These are phyloP conservation scores for Glaciozyma martinii DNA, from an alignment of 768 basidiomycete species.

Conservation along the genomic window DNA sequence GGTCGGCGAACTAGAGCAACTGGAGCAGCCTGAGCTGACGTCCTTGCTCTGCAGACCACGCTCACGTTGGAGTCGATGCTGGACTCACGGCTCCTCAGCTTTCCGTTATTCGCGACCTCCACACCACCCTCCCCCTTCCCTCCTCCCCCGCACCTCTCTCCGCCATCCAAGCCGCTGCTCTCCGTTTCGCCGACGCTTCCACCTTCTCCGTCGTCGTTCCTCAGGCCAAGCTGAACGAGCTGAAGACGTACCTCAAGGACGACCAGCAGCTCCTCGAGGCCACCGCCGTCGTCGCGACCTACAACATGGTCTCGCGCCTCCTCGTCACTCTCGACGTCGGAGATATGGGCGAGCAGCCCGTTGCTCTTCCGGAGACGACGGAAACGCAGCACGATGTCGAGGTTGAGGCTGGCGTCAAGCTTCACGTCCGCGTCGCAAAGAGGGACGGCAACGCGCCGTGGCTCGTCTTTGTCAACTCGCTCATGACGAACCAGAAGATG, in stretches of 20 bases:
- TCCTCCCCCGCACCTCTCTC: constrained; percentile 41
- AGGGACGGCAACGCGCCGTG: constrained; percentile 29
- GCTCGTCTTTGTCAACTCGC: constrained; percentile 39
- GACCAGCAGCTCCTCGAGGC: constrained; percentile 49
- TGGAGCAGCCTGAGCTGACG: no score
- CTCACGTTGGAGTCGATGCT: constrained; percentile 43
- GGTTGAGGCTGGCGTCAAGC: constrained; percentile 25
- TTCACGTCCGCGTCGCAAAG: constrained; percentile 26
- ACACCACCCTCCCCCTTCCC: constrained; percentile 42
- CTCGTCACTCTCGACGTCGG: constrained; percentile 55
- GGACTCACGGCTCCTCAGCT: constrained; percentile 53
- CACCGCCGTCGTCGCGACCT: constrained; percentile 44
- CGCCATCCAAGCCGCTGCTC: constrained; percentile 48
- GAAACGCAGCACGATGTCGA: constrained; percentile 27
- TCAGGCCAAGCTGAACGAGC: constrained; percentile 41
- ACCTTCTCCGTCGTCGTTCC: constrained; percentile 49
- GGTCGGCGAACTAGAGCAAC: no score
- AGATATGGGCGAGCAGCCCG: constrained; percentile 42
- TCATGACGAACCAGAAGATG: constrained; percentile 39
- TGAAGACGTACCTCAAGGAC: constrained; percentile 40
- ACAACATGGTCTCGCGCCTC: constrained; percentile 65
- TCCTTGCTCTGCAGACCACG: constrained; percentile 27
- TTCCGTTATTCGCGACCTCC: constrained; percentile 49
- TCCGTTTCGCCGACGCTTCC: constrained; percentile 55
- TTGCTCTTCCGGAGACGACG: constrained; percentile 29